Evolutionary conservation across 345 rosid genomes (phyloP).

Genomic region (Kernera saxatilis): DNA sequence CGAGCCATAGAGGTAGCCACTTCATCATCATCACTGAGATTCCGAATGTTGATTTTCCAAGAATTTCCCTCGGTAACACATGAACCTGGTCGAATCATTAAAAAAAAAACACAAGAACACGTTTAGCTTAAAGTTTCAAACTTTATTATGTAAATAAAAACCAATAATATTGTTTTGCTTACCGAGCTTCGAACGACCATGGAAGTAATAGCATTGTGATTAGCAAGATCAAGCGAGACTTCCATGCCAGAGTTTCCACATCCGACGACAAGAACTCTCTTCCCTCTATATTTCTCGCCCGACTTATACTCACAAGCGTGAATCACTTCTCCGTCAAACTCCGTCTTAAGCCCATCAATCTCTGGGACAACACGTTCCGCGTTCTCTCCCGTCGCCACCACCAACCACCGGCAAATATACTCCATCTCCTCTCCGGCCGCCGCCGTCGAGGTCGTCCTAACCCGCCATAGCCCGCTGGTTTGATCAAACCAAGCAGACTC

Average conservation of each 20-base stretch:
- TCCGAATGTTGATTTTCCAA: slow-evolving; percentile 59
- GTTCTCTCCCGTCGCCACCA: slow-evolving; percentile 96
- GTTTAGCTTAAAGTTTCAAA: slow-evolving; percentile 1
- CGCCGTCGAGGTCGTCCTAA: slow-evolving; percentile 39
- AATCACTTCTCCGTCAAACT: slow-evolving; percentile 60
- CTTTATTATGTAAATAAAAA: neutral
- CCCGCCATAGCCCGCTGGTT: slow-evolving; percentile 78
- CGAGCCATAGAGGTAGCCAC: slow-evolving; percentile 76
- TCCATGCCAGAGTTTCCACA: slow-evolving; percentile 99
- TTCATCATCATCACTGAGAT: slow-evolving; percentile 49
- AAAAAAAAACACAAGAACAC: neutral
- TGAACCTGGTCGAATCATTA: slow-evolving; percentile 47
- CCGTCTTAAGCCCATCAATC: slow-evolving; percentile 49
- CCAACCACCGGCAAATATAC: slow-evolving; percentile 87
- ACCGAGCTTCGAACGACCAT: slow-evolving; percentile 90
- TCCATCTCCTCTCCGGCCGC: slow-evolving; percentile 45
- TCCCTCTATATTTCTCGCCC: slow-evolving; percentile 54
- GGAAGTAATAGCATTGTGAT: slow-evolving; percentile 62
- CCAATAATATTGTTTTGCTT: slow-evolving; percentile 19
- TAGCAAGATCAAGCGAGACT: slow-evolving; percentile 79
- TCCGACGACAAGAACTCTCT: slow-evolving; percentile 84
- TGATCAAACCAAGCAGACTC: slow-evolving; percentile 75
- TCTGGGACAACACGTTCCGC: slow-evolving; percentile 73
- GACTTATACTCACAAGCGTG: slow-evolving; percentile 75
- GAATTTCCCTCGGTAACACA: slow-evolving; percentile 53